Evolutionary conservation across 2,329 filamentous ascomycete species (phyloP).

Genomic region (Trichoderma endophyticum): DNA sequence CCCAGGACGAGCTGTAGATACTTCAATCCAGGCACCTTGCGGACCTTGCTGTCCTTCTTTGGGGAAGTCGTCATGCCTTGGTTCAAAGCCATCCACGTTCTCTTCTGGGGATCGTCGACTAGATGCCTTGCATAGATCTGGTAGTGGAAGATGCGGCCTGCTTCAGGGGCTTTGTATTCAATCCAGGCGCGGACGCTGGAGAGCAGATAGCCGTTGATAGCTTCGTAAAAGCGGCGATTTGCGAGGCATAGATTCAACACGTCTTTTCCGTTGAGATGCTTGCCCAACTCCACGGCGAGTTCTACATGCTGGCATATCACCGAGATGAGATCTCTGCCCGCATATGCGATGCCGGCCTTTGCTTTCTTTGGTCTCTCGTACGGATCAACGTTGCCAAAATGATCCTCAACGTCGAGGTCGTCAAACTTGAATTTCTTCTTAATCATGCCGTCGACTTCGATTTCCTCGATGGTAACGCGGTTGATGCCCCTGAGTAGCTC

Average conservation of each 20-base stretch:
- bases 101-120: conserved; percentile 56
- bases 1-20: conserved; percentile 67
- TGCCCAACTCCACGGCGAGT: conserved; percentile 53
- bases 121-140: conserved; percentile 55
- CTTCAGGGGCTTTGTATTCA: conserved; percentile 50
- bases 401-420: conserved; percentile 26
- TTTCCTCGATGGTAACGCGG: conserved; percentile 16
- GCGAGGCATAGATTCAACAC: conserved; percentile 64
- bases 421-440: conserved; percentile 32
- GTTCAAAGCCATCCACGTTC: conserved; percentile 34
- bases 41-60: conserved; percentile 33
- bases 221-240: conserved; percentile 59
- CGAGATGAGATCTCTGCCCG: conserved; percentile 42
- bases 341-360: conserved; percentile 24
- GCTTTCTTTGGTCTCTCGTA: conserved; percentile 22
- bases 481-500: conserved; percentile 12
- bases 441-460: conserved; percentile 18
- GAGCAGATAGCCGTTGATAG: conserved; percentile 57
- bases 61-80: conserved; percentile 15
- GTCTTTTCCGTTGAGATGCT: conserved; percentile 51
- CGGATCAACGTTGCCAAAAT: conserved; percentile 32
- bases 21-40: conserved; percentile 57
- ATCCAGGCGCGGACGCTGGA: conserved; percentile 58
- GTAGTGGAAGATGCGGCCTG: conserved; percentile 59
- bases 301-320: conserved; percentile 45